phyloP scores from a whole-genome alignment of 2,329 filamentous ascomycete genomes.

The Xylaria sp. region DNA sequence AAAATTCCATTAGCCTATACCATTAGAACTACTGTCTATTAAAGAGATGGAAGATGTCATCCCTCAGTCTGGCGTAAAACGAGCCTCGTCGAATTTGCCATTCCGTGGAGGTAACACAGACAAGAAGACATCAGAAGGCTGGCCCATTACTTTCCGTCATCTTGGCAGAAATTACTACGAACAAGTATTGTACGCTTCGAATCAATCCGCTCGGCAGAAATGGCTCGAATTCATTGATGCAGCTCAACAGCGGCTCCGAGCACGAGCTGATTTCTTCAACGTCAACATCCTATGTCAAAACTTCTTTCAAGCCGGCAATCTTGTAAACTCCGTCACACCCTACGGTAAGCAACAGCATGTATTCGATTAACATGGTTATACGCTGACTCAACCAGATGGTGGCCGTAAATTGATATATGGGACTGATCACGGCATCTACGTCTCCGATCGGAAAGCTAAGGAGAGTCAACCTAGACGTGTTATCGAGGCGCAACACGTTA shows the following conservation, averaged over 20 bases:
- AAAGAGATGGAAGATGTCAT: slow-evolving; percentile 98
- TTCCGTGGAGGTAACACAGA: slow-evolving; percentile 59
- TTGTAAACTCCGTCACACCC: slow-evolving; percentile 93
- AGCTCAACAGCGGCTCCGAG: slow-evolving; percentile 86
- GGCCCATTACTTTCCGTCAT: slow-evolving; percentile 95
- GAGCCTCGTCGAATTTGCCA: slow-evolving; percentile 84
- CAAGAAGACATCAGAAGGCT: slow-evolving; percentile 76
- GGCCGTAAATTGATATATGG: slow-evolving; percentile 94
- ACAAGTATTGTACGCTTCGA: slow-evolving; percentile 86
- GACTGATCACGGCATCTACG: slow-evolving; percentile 92
- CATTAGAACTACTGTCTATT: slow-evolving; percentile 90
- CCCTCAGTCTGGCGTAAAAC: slow-evolving; percentile 81
- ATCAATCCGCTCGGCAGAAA: slow-evolving; percentile 87
- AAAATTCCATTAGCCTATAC: slow-evolving; percentile 73
- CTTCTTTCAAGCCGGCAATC: slow-evolving; percentile 74
- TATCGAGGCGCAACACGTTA: slow-evolving; percentile 86
- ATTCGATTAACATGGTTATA: neutral
- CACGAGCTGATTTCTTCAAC: slow-evolving; percentile 92
- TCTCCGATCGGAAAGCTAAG: slow-evolving; percentile 90
- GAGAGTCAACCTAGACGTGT: slow-evolving; percentile 84
- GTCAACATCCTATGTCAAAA: slow-evolving; percentile 68
- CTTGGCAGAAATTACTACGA: slow-evolving; percentile 96
- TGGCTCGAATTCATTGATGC: slow-evolving; percentile 96
- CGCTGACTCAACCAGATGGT: slow-evolving; percentile 70
- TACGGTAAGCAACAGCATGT: slow-evolving; percentile 71